phyloP scores from a whole-genome alignment of 2,329 filamentous ascomycete genomes.

The Fusarium bulbicola region DNA sequence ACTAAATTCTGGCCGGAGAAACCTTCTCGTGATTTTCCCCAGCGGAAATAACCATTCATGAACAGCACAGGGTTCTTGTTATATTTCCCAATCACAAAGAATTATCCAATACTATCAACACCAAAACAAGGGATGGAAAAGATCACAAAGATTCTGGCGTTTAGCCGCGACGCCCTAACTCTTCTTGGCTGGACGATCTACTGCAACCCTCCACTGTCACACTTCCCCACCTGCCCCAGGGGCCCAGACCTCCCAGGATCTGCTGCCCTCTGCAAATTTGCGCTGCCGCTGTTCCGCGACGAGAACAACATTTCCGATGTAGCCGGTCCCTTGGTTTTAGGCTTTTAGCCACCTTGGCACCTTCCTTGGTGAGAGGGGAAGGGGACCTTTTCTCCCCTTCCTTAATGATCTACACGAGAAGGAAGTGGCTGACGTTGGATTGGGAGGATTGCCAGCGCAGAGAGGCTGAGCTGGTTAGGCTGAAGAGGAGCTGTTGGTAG shows the following conservation, averaged over 20 bases:
- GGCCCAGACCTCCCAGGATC: not conserved
- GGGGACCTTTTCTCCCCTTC: not conserved
- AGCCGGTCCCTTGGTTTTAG: not conserved
- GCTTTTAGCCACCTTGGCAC: not conserved
- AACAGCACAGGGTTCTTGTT: accelerated
- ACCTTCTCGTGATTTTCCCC: accelerated
- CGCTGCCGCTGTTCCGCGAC: not conserved
- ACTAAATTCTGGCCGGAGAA: not conserved
- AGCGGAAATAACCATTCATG: accelerated
- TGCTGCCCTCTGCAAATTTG: not conserved
- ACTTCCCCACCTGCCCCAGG: not conserved
- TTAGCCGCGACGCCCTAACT: not conserved
- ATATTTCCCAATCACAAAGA: not conserved
- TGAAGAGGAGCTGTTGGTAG: not conserved
- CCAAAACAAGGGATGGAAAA: not conserved
- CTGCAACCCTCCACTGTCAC: not conserved
- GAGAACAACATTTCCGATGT: not conserved
- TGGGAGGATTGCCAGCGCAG: not conserved
- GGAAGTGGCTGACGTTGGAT: not conserved
- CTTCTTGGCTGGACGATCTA: not conserved
- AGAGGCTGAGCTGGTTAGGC: not conserved
- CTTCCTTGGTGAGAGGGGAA: not conserved
- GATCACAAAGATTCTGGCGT: not conserved
- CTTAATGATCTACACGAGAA: not conserved
- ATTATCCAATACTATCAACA: not conserved